Conservation (phyloP, 371 early-diverging fungal genomes). For the Rhizomucor pusillus region DNA sequence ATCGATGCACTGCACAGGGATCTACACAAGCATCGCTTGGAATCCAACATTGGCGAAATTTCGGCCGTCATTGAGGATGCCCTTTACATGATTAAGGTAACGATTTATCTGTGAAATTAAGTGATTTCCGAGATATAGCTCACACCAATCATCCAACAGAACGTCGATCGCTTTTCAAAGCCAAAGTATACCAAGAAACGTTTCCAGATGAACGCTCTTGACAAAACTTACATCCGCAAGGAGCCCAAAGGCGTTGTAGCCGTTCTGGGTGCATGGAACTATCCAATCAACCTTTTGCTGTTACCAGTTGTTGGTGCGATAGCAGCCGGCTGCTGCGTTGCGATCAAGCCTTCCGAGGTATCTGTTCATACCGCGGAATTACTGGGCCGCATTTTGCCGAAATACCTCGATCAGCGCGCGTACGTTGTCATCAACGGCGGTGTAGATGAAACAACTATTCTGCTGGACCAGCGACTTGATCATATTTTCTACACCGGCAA, state of each 20-base stretch:
- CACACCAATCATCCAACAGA: conserved; percentile 13
- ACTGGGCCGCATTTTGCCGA: conserved; percentile 57
- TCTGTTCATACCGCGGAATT: conserved; percentile 63
- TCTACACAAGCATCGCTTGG: conserved; percentile 55
- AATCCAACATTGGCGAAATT: conserved; percentile 60
- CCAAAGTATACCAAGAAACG: conserved; percentile 29
- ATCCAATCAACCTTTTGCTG: conserved; percentile 70
- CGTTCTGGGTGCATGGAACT: conserved; percentile 84
- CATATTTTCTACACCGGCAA: conserved; percentile 93
- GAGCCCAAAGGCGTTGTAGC: conserved; percentile 78
- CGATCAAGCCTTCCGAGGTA: conserved; percentile 91
- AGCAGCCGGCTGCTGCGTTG: conserved; percentile 87
- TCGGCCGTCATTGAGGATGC: conserved; percentile 65
- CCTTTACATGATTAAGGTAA: conserved; percentile 51
- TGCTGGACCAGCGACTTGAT: conserved; percentile 75
- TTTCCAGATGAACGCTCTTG: conserved; percentile 32
- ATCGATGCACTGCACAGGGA: conserved; percentile 72
- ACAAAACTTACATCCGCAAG: conserved; percentile 47
- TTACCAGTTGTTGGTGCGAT: conserved; percentile 84
- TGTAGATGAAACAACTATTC: conserved; percentile 63
- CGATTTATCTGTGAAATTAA: neutral
- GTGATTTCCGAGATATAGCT: neutral
- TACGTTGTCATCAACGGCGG: conserved; percentile 77
- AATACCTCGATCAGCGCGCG: conserved; percentile 72
- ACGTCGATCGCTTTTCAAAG: conserved; percentile 28